These are phyloP conservation scores for Oryza glaberrima DNA, from an alignment of 176 grass and related monocot genomes.

Conservation along the genomic window DNA sequence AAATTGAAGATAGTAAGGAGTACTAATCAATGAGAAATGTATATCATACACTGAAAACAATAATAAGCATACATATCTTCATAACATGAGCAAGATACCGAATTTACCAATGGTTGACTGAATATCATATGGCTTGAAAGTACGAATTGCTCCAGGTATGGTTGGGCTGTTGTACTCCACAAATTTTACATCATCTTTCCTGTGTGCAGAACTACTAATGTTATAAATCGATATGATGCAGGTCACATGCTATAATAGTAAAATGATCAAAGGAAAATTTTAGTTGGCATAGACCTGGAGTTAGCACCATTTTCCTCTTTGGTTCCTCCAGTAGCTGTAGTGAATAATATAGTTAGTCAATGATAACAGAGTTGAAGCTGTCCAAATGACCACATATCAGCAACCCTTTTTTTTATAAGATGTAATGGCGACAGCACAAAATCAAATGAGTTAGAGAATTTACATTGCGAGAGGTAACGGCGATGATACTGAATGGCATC, in stretches of 20 bases:
- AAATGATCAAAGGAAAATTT: not conserved
- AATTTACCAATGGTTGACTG: conserved; percentile 37
- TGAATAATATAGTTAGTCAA: not conserved
- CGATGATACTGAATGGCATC: conserved; percentile 55
- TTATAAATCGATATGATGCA: not conserved
- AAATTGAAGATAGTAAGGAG: not conserved
- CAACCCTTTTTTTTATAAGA: not conserved
- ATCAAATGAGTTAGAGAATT: conserved; percentile 22
- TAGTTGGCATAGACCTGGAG: conserved; percentile 24
- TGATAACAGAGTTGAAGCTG: not conserved
- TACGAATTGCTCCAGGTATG: conserved; percentile 7
- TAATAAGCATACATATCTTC: not conserved
- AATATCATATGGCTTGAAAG: conserved; percentile 42
- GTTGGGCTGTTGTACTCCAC: not conserved
- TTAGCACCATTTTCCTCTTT: conserved; percentile 5
- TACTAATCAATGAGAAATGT: not conserved
- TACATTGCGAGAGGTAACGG: conserved; percentile 75
- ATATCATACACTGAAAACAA: not conserved
- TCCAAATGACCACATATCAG: not conserved
- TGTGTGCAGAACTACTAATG: conserved; percentile 11
- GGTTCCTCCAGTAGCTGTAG: conserved; percentile 25
- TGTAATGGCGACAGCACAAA: not conserved
- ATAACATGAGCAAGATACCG: not conserved
- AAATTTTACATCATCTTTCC: conserved; percentile 8
- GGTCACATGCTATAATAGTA: not conserved